These are phyloP conservation scores for Cylindricascospora bacillispora DNA, from an alignment of 1,139 yeast genomes.

Conservation along the genomic window DNA sequence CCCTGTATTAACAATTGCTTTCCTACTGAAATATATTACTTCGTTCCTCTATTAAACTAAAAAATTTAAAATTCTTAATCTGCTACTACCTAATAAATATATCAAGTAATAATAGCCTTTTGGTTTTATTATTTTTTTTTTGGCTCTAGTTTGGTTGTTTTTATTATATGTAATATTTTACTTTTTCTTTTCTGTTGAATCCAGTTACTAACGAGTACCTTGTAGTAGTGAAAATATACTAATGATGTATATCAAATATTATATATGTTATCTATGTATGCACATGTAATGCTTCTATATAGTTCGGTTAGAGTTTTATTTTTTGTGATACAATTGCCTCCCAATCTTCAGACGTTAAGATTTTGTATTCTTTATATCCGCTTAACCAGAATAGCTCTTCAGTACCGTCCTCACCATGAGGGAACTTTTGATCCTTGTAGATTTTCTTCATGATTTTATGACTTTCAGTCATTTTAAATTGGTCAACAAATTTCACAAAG, in stretches of 20 bases:
- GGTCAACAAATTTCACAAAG: conserved; percentile 55
- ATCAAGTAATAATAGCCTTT: no score
- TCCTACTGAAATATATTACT: conserved; percentile 1
- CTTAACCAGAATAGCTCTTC: conserved; percentile 65
- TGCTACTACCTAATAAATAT: background rate
- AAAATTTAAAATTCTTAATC: background rate
- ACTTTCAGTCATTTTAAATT: conserved; percentile 62
- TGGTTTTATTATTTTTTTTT: background rate
- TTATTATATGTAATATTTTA: conserved; percentile 2
- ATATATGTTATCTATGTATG: no score
- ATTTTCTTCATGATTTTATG: conserved; percentile 75
- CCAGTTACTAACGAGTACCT: background rate
- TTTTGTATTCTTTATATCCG: conserved; percentile 38
- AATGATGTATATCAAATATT: no score
- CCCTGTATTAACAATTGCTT: conserved; percentile 6
- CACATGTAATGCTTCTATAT: no score
- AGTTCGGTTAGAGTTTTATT: conserved; percentile 19
- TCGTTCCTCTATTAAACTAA: background rate
- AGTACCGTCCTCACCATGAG: conserved; percentile 49
- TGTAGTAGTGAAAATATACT: background rate
- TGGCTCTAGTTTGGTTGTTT: background rate
- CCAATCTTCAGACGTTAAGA: conserved; percentile 52
- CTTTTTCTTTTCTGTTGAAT: no score
- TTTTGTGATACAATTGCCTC: conserved; percentile 28
- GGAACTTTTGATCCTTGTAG: conserved; percentile 67